Conservation (phyloP, 176 grass and related monocot species). For the Musa troglodytarum region DNA sequence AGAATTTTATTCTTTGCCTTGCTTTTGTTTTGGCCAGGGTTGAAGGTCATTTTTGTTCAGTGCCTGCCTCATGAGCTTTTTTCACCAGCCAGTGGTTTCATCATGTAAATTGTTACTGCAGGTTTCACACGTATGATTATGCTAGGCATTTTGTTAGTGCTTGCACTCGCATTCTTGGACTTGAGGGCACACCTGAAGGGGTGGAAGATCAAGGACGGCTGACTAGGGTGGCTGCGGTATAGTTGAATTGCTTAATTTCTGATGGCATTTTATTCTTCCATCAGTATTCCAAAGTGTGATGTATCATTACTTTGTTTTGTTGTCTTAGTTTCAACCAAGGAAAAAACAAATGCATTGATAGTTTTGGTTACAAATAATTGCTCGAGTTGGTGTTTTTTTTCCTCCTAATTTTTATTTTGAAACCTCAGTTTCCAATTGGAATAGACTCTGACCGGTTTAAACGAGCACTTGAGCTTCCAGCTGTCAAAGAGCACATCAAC, state of each 20-base stretch:
- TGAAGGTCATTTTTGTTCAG: neutral
- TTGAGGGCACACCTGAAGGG: conserved; percentile 95
- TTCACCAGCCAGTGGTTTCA: neutral
- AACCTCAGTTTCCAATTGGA: conserved; percentile 99
- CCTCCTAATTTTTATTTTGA: conserved; percentile 26
- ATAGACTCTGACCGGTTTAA: conserved; percentile 99
- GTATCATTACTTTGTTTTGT: neutral
- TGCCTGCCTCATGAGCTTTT: neutral
- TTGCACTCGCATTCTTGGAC: conserved; percentile 96
- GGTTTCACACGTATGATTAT: conserved; percentile 33
- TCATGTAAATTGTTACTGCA: conserved; percentile 10
- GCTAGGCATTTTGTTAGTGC: conserved; percentile 51
- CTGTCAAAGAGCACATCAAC: conserved; percentile 67
- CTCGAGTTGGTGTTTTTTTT: conserved; percentile 3
- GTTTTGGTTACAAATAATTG: neutral
- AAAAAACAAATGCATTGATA: neutral
- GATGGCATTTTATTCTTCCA: neutral
- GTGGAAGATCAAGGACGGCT: conserved; percentile 96
- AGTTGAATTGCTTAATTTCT: neutral
- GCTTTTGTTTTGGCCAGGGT: neutral
- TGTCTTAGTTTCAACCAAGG: neutral
- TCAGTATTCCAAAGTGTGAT: neutral
- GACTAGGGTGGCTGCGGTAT: conserved; percentile 93
- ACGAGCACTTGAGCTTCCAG: conserved; percentile 51
- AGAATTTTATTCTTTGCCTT: neutral